phyloP scores from a whole-genome alignment of 140 eudicot genomes.

The Ambrosia hybrid region DNA sequence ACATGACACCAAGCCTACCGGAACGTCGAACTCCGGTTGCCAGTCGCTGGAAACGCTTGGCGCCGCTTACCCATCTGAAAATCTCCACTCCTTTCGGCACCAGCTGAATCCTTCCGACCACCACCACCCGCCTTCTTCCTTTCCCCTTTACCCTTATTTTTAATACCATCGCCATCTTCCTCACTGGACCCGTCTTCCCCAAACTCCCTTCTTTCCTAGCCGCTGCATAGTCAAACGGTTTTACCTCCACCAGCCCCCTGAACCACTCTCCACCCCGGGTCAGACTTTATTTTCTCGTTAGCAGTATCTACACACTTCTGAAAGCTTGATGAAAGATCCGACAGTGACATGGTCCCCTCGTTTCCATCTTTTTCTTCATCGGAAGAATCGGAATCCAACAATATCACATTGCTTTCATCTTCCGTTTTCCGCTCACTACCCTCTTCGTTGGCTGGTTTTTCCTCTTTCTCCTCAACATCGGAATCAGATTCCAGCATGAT shows the following conservation, averaged over 20 bases:
- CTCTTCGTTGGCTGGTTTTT: constrained; percentile 27
- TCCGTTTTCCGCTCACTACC: constrained; percentile 40
- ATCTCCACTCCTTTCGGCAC: constrained; percentile 52
- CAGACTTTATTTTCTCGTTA: constrained; percentile 31
- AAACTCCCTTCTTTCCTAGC: constrained; percentile 64
- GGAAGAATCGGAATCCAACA: constrained; percentile 28
- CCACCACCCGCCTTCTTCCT: constrained; percentile 42
- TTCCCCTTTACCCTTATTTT: constrained; percentile 25
- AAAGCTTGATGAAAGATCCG: constrained; percentile 73
- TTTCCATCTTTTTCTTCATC: constrained; percentile 37
- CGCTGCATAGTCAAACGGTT: constrained; percentile 80
- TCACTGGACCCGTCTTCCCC: constrained; percentile 43
- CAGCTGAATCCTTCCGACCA: constrained; percentile 34
- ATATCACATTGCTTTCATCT: constrained; percentile 39
- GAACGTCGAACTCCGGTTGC: constrained; percentile 89
- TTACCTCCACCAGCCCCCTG: constrained; percentile 36
- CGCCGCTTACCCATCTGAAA: constrained; percentile 76
- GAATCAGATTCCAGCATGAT: constrained; percentile 59
- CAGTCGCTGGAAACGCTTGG: constrained; percentile 90
- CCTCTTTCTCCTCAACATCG: constrained; percentile 50
- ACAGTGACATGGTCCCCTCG: constrained; percentile 57
- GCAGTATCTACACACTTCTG: constrained; percentile 53
- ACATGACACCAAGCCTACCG: constrained; percentile 29
- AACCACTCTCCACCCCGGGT: constrained; percentile 27
- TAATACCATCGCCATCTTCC: constrained; percentile 24